Evolutionary conservation across 2,329 filamentous ascomycete genomes (phyloP).

Genomic region (Trichoderma pleuroti): DNA sequence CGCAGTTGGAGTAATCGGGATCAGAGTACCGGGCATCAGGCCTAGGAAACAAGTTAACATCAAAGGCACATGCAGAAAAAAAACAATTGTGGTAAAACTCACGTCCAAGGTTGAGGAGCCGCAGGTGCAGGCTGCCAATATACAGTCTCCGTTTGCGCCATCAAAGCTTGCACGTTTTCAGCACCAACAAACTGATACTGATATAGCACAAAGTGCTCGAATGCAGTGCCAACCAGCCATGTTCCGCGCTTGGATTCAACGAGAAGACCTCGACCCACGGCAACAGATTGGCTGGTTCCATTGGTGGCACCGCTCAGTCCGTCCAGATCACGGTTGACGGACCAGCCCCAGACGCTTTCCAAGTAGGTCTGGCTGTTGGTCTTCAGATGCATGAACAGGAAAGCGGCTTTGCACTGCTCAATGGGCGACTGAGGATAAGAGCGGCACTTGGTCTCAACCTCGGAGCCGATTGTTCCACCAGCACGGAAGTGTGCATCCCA

Average conservation of each 20-base stretch:
- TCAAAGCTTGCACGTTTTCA: conserved; percentile 40
- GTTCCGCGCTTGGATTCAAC: conserved; percentile 44
- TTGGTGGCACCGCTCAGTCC: conserved; percentile 24
- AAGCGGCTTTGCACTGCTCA: conserved; percentile 42
- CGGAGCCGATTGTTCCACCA: conserved; percentile 37
- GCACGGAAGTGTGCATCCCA: conserved; percentile 43
- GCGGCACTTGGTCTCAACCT: conserved; percentile 15
- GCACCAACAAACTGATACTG: conserved; percentile 49
- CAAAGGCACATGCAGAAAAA: background rate
- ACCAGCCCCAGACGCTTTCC: conserved; percentile 50
- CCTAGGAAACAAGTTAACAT: background rate
- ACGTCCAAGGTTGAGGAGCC: conserved; percentile 40
- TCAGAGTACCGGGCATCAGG: conserved; percentile 21
- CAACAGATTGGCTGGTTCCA: conserved; percentile 30
- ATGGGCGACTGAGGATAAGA: conserved; percentile 27
- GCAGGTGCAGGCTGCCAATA: conserved; percentile 35
- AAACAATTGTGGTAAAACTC: background rate
- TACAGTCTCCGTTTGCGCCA: conserved; percentile 46
- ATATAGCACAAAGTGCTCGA: conserved; percentile 51
- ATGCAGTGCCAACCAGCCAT: conserved; percentile 51
- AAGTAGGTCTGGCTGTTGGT: conserved; percentile 46
- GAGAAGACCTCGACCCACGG: conserved; percentile 44
- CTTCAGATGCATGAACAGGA: conserved; percentile 47
- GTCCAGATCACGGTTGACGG: conserved; percentile 49
- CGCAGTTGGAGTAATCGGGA: conserved; percentile 25